phyloP scores from a whole-genome alignment of 257 asterid genomes.

The Prunella vulgaris region DNA sequence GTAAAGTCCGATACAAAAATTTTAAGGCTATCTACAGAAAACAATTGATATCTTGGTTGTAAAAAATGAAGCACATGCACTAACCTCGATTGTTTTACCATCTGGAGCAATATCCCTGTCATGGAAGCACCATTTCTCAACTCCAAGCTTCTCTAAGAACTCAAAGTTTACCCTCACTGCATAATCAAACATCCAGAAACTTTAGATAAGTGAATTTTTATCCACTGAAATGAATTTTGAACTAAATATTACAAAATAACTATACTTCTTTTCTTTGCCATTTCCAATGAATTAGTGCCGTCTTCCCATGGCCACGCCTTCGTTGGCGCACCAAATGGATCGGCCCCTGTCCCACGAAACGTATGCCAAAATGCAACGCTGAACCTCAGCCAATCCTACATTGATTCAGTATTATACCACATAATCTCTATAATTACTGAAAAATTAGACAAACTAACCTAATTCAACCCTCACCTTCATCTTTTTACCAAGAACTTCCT shows the following conservation, averaged over 20 bases:
- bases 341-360: constrained; percentile 95
- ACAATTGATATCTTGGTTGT: not conserved
- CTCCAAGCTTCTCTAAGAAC: constrained; percentile 88
- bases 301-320: constrained; percentile 99
- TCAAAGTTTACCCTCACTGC: constrained; percentile 98
- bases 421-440: not conserved
- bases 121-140: constrained; percentile 90
- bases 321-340: constrained; percentile 94
- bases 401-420: not conserved
- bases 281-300: constrained; percentile 85
- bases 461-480: constrained; percentile 67
- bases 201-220: not conserved
- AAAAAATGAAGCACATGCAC: not conserved
- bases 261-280: constrained; percentile 93
- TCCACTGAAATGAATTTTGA: not conserved
- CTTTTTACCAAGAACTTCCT: constrained; percentile 85
- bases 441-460: not conserved
- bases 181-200: constrained; percentile 24
- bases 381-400: constrained; percentile 92
- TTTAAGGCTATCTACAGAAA: not conserved
- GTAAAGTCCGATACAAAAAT: not conserved
- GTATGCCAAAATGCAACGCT: constrained; percentile 99
- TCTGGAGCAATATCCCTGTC: constrained; percentile 96
- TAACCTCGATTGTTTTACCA: constrained; percentile 85
- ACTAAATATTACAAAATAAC: not conserved